Percentiles rank a stretch among this genome's conserved stretches.
Evolutionary conservation across 2,329 filamentous ascomycete genomes (phyloP).

Genomic region (Pestalotiopsis sp.): DNA sequence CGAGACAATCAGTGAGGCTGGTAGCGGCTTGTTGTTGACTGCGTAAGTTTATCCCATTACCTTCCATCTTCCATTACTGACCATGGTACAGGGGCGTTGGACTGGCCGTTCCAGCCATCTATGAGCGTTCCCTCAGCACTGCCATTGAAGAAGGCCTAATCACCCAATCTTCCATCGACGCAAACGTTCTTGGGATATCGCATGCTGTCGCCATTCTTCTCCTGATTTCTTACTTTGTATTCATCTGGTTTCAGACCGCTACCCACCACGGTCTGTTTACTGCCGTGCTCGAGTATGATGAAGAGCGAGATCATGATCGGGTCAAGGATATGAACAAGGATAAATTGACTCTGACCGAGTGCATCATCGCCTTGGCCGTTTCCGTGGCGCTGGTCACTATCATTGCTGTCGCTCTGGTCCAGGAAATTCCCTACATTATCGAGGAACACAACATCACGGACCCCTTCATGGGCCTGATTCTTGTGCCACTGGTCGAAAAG

Average conservation of each 20-base stretch:
- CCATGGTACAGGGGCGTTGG: slow-evolving; percentile 44
- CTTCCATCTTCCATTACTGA: slow-evolving; percentile 31
- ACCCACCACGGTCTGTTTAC: slow-evolving; percentile 79
- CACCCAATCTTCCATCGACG: slow-evolving; percentile 41
- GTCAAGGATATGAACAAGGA: slow-evolving; percentile 61
- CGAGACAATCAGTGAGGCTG: slow-evolving; percentile 76
- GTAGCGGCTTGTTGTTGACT: slow-evolving; percentile 75
- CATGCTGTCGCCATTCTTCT: slow-evolving; percentile 72
- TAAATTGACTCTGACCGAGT: slow-evolving; percentile 78
- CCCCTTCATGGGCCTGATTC: slow-evolving; percentile 69
- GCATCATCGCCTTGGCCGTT: slow-evolving; percentile 64
- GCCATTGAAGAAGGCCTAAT: slow-evolving; percentile 17
- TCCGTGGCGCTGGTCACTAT: slow-evolving; percentile 72
- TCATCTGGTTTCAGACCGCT: slow-evolving; percentile 72
- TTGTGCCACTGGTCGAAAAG: slow-evolving; percentile 83
- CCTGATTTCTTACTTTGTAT: slow-evolving; percentile 68
- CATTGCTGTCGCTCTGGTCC: slow-evolving; percentile 73
- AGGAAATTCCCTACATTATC: slow-evolving; percentile 67
- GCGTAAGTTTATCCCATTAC: slow-evolving; percentile 57
- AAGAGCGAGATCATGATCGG: slow-evolving; percentile 66
- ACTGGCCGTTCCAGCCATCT: slow-evolving; percentile 57
- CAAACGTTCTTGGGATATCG: slow-evolving; percentile 66
- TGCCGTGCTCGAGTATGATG: slow-evolving; percentile 72
- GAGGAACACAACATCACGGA: slow-evolving; percentile 47
- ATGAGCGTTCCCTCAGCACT: slow-evolving; percentile 46